These are phyloP conservation scores for Maudiozyma serrabonitensis DNA, from an alignment of 805 yeast species.

Conservation along the genomic window DNA sequence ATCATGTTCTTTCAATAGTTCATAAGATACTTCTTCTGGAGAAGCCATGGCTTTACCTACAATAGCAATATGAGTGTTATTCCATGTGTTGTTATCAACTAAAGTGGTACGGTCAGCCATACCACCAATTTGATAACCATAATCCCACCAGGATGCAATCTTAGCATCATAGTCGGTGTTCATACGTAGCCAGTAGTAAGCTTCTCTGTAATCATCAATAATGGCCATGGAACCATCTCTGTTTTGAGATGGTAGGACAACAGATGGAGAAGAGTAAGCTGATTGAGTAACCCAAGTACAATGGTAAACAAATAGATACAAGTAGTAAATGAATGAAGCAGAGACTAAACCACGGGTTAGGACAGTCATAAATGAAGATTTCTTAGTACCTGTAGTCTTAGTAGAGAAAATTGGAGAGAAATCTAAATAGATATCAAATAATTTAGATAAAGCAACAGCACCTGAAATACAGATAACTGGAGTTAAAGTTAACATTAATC, in stretches of 20 bases:
- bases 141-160: constrained; percentile 99
- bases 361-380: constrained; percentile 26
- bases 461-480: constrained; percentile 93
- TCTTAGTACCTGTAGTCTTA: constrained; percentile 1
- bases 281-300: constrained; percentile 96
- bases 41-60: constrained; percentile 98
- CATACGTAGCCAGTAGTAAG: constrained; percentile 97
- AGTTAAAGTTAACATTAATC: constrained; percentile 92
- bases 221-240: constrained; percentile 79
- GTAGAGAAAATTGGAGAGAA: constrained; percentile 29
- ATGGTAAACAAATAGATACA: constrained; percentile 77
- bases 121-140: constrained; percentile 98
- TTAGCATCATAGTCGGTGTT: constrained; percentile 94
- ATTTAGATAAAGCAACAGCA: constrained; percentile 77
- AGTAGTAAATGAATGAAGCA: constrained; percentile 60
- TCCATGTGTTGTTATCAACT: constrained; percentile 99
- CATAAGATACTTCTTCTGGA: constrained; percentile 77
- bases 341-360: constrained; percentile 55
- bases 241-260: constrained; percentile 69
- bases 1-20: constrained; percentile 80
- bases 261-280: constrained; percentile 96
- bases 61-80: constrained; percentile 97
- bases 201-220: constrained; percentile 97
- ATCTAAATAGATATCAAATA: constrained; percentile 75
- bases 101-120: constrained; percentile 98